phyloP scores from a whole-genome alignment of 2,329 filamentous ascomycete species.

The Fusarium pininemorale region DNA sequence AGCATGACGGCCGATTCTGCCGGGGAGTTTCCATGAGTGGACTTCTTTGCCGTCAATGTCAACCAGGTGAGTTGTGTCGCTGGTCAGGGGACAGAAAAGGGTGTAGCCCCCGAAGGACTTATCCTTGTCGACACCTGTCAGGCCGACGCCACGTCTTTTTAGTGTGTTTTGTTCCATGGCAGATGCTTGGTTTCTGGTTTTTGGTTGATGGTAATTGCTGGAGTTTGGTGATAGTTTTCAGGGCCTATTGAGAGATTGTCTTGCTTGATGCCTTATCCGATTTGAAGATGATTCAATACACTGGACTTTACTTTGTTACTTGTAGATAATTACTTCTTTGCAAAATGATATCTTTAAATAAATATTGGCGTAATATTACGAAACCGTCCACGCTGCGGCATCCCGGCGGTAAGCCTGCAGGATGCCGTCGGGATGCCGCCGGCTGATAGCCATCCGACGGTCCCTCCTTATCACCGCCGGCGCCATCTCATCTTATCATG shows the following conservation, averaged over 20 bases:
- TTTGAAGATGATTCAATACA: fast-evolving
- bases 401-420: slow-evolving; percentile 16
- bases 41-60: slow-evolving; percentile 44
- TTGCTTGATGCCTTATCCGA: neutral
- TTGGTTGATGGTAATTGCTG: neutral
- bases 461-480: neutral
- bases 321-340: neutral
- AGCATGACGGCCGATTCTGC: slow-evolving; percentile 42
- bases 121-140: slow-evolving; percentile 42
- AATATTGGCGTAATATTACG: neutral
- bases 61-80: slow-evolving; percentile 37
- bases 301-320: neutral
- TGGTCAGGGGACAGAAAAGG: slow-evolving; percentile 44
- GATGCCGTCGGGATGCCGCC: slow-evolving; percentile 25
- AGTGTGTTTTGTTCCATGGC: slow-evolving; percentile 45
- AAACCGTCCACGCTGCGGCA: neutral
- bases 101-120: slow-evolving; percentile 43
- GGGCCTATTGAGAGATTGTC: neutral
- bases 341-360: neutral
- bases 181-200: too few relatives aligned
- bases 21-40: slow-evolving; percentile 44
- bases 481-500: neutral
- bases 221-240: neutral
- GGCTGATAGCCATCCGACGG: slow-evolving; percentile 22
- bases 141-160: slow-evolving; percentile 42